Base-by-base conservation (phyloP, 139 green algal species). In the Monoraphidium neglectum region DNA sequence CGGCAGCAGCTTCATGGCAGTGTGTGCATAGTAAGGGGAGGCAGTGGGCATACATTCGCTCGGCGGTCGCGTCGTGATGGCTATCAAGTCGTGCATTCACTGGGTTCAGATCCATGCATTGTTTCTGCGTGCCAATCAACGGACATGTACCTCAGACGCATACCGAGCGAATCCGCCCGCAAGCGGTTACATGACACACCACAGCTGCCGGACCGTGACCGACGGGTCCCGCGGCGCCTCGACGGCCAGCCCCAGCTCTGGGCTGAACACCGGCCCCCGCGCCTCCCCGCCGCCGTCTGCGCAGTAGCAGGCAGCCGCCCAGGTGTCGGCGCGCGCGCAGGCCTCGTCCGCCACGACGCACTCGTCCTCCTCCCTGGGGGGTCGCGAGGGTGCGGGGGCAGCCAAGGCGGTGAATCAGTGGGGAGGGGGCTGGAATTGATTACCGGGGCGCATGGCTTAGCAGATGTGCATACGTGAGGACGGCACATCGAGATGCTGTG, bases 191-290 rank as follows among this genome's bases (percentile, higher is more conserved):
- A 92, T 38, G 60, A 92, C 84, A 61, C 80, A 90, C 88, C 87
- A 94, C 37, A 94, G 80, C 77, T 90, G 80, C 61, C 91, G 79
- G 6, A 91, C 56, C 0, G 89, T 90, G 13, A 32, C 67, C 0
- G 87, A 30, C 1, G 82, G 83, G 13, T 90, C 85, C 65, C 80
- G 85, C 26, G 90, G 78, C 53, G 71, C 43, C 84, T 94, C 88
- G 1, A 94, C 74, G 0, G 90, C 88, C 56, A 94, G 68, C 3
- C 90, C 90, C 8, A 94, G 77, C 60, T 92, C 85, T 3, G 78
- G 21, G 71, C 71, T 84, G 74, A 80, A 91, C 32, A 92, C 79
- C 16, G 83, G 85, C 46, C 90, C 85, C 10, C 72, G 37, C 24
- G 32, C 72, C 13, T 30, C 43, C 8, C 16, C 72, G 26, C 4